phyloP scores from a whole-genome alignment of 306 rosid species.

The Oxytropis ochrocephala region DNA sequence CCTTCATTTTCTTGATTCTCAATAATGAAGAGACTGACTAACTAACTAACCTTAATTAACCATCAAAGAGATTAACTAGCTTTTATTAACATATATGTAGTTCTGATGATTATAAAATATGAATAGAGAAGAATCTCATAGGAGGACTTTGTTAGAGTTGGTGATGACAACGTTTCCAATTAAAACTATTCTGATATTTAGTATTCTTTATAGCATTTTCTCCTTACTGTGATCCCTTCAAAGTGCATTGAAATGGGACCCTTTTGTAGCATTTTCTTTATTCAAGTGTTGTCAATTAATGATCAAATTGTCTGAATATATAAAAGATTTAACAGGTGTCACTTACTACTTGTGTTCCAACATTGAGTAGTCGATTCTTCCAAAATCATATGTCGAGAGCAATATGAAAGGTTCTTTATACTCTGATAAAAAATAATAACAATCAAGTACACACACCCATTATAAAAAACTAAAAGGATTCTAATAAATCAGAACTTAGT shows the following conservation, averaged over 20 bases:
- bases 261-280: neutral
- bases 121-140: neutral
- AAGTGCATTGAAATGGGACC: conserved; percentile 20
- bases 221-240: neutral
- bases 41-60: neutral
- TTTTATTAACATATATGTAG: neutral
- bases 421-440: neutral
- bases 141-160: conserved; percentile 3
- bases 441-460: neutral
- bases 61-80: neutral
- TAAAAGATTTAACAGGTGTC: conserved; percentile 1
- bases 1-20: too few species aligned
- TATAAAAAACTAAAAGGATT: neutral
- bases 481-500: neutral
- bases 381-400: neutral
- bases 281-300: neutral
- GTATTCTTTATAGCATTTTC: neutral
- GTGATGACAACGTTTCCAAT: conserved; percentile 20
- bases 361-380: conserved; percentile 11
- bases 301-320: neutral
- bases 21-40: neutral
- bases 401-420: conserved; percentile 6
- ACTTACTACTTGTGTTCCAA: neutral
- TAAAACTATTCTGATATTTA: neutral
- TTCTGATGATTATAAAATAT: neutral